Conservation (phyloP, 176 grass and related monocot genomes). For the Raddia guianensis region DNA sequence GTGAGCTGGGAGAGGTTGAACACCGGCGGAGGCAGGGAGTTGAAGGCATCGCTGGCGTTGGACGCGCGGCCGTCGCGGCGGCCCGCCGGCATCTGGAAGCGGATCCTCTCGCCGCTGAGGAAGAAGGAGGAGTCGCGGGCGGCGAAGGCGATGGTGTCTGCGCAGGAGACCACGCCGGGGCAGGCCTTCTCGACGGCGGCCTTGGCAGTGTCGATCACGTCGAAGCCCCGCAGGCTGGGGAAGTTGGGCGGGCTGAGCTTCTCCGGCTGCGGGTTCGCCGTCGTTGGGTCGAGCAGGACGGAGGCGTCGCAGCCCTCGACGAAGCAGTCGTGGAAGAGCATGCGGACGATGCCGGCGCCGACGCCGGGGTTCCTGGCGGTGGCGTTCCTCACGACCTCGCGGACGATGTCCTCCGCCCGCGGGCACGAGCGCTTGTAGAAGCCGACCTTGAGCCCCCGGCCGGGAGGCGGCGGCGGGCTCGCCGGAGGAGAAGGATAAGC, state of each 20-base stretch:
- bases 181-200: constrained; percentile 29
- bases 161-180: constrained; percentile 44
- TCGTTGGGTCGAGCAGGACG: constrained; percentile 47
- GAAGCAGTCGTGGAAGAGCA: constrained; percentile 62
- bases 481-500: no score
- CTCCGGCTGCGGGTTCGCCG: constrained; percentile 42
- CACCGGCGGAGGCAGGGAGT: constrained; percentile 2
- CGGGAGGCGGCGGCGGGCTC: no score
- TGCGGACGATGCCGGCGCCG: constrained; percentile 33
- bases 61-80: constrained; percentile 57
- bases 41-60: constrained; percentile 20
- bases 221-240: constrained; percentile 59
- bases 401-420: no score
- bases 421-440: no score
- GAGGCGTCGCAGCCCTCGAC: constrained; percentile 71
- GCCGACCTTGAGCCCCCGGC: no score
- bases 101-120: constrained; percentile 28
- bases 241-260: constrained; percentile 48
- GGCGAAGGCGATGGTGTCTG: constrained; percentile 61
- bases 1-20: constrained; percentile 34
- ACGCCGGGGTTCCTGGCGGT: constrained; percentile 13
- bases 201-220: constrained; percentile 66
- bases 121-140: constrained; percentile 49
- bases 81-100: constrained; percentile 26
- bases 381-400: no score